Percentiles rank a stretch among this genome's conserved stretches.
Evolutionary conservation across 257 asterid species (phyloP).

Genomic region (Scutellaria minor): DNA sequence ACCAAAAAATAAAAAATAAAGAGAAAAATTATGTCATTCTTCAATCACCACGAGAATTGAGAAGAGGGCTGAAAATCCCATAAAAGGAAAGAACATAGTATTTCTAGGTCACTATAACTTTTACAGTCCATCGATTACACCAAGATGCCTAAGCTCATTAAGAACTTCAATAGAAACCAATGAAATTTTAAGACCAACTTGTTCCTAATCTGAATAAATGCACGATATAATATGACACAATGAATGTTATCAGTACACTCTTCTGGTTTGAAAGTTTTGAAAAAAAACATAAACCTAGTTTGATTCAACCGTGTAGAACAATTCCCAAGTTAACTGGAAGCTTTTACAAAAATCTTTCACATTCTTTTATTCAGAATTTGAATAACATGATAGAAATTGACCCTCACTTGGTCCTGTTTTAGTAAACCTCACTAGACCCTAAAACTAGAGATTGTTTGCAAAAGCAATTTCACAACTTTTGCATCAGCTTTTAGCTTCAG

Average conservation of each 20-base stretch:
- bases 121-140: not conserved
- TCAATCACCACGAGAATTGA: slow-evolving; percentile 10
- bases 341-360: not conserved
- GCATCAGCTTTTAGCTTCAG: too few relatives aligned
- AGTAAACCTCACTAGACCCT: not conserved
- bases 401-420: slow-evolving; percentile 20
- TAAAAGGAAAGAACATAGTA: not conserved
- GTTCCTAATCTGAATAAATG: not conserved
- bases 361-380: slow-evolving; percentile 11
- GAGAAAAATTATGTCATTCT: not conserved
- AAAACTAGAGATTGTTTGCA: not conserved
- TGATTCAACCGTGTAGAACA: slow-evolving; percentile 15
- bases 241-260: not conserved
- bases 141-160: not conserved
- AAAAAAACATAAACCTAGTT: slow-evolving; percentile 8
- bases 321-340: slow-evolving; percentile 19
- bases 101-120: not conserved
- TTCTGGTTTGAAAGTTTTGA: not conserved
- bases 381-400: slow-evolving; percentile 12
- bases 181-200: not conserved
- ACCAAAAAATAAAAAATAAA: not conserved
- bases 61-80: slow-evolving; percentile 7
- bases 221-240: not conserved
- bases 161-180: not conserved
- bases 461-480: too few relatives aligned